A percentile compares a stretch with the other conserved stretches of the same genome.
phyloP scores from a whole-genome alignment of 2,329 filamentous ascomycete species.

The Corniculantispora saksenae region DNA sequence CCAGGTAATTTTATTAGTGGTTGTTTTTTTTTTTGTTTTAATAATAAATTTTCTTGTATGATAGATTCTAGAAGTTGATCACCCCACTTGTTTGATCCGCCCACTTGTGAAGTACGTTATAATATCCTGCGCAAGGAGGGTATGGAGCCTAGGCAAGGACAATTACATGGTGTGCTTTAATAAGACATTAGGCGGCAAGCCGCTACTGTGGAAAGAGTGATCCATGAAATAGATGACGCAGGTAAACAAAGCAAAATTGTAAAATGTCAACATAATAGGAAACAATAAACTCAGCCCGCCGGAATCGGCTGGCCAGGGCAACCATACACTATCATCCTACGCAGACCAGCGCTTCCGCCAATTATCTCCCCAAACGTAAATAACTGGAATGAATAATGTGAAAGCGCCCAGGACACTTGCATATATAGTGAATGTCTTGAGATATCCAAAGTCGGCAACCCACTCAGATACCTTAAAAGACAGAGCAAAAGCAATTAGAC shows the following conservation, averaged over 20 bases:
- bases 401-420: conserved; percentile 34
- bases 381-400: conserved; percentile 30
- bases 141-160: not conserved
- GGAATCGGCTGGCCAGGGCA: no score
- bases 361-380: conserved; percentile 26
- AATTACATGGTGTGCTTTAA: not conserved
- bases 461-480: conserved; percentile 31
- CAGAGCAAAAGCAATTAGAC: conserved; percentile 33
- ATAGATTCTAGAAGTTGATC: no score
- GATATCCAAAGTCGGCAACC: conserved; percentile 30
- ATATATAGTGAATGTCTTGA: conserved; percentile 32
- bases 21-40: no score
- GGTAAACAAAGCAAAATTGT: no score
- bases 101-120: no score
- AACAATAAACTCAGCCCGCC: no score
- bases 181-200: not conserved
- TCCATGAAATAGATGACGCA: no score
- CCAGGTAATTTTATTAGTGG: no score
- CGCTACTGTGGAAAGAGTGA: not conserved
- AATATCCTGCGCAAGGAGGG: not conserved
- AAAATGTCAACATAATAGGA: no score
- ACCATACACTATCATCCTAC: no score
- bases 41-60: no score
- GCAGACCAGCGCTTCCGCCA: conserved; percentile 12
- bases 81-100: no score